These are phyloP conservation scores for Xylaria sp. DNA, from an alignment of 2,329 filamentous ascomycete genomes.

Conservation along the genomic window DNA sequence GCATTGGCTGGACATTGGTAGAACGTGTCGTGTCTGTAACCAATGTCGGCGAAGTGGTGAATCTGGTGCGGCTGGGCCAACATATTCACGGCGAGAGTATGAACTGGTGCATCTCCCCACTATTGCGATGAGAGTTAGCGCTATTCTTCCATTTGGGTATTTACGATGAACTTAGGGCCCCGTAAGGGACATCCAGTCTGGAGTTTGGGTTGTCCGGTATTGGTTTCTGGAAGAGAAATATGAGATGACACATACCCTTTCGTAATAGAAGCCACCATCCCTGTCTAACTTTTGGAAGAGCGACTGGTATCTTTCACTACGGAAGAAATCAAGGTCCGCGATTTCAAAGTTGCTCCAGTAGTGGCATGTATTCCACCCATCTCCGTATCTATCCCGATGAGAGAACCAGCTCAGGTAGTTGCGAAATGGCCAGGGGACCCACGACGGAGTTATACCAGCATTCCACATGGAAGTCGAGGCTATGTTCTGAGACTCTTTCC, in stretches of 20 bases:
- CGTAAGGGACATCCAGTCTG: not conserved
- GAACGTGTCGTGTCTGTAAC: constrained; percentile 55
- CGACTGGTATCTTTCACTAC: constrained; percentile 54
- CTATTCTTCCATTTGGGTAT: not conserved
- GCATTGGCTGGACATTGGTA: constrained; percentile 54
- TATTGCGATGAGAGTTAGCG: constrained; percentile 38
- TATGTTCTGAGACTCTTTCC: constrained; percentile 54
- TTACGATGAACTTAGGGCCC: not conserved
- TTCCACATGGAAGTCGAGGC: constrained; percentile 55
- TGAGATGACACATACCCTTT: constrained; percentile 50
- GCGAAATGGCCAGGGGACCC: constrained; percentile 57
- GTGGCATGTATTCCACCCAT: constrained; percentile 58
- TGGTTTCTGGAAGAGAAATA: not conserved
- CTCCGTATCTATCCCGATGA: constrained; percentile 54
- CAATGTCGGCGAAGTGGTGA: constrained; percentile 58
- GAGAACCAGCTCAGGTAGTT: constrained; percentile 51
- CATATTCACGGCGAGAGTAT: constrained; percentile 57
- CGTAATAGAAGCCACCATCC: constrained; percentile 57
- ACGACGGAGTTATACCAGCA: constrained; percentile 53
- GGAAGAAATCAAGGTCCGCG: constrained; percentile 58
- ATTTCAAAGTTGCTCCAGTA: constrained; percentile 63
- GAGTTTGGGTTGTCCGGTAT: not conserved
- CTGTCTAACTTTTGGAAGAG: constrained; percentile 55
- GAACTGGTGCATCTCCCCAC: constrained; percentile 59
- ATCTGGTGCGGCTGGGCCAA: constrained; percentile 55